Evolutionary conservation across 768 basidiomycete species (phyloP).

Genomic region (Rubroboletus satanas): DNA sequence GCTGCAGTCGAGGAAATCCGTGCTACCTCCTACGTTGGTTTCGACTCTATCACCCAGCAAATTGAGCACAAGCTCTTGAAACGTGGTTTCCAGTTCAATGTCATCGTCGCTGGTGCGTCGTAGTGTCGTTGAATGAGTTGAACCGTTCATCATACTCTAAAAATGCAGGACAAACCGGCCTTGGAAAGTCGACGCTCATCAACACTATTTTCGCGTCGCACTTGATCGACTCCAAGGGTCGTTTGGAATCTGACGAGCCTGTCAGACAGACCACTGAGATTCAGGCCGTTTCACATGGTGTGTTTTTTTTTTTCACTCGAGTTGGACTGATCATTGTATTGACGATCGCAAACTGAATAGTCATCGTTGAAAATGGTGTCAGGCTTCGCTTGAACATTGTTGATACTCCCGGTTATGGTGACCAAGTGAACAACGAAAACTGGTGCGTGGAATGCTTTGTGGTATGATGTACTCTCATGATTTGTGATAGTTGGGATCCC

Average conservation of each 20-base stretch:
- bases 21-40: slow-evolving; percentile 92
- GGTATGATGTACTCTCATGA: slow-evolving; percentile 1
- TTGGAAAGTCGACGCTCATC: slow-evolving; percentile 97
- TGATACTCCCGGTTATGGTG: slow-evolving; percentile 97
- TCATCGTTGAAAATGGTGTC: slow-evolving; percentile 95
- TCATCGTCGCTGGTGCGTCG: slow-evolving; percentile 88
- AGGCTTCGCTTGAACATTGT: slow-evolving; percentile 94
- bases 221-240: slow-evolving; percentile 96
- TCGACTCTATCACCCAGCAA: slow-evolving; percentile 95
- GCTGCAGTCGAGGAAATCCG: slow-evolving; percentile 72
- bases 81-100: slow-evolving; percentile 99
- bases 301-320: slow-evolving; percentile 29
- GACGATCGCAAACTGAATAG: slow-evolving; percentile 38
- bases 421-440: slow-evolving; percentile 98
- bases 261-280: slow-evolving; percentile 97
- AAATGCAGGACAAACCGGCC: slow-evolving; percentile 83
- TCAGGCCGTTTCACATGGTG: slow-evolving; percentile 90
- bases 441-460: slow-evolving; percentile 53
- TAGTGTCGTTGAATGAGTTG: background rate
- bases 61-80: slow-evolving; percentile 99
- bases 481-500: slow-evolving; percentile 83
- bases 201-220: slow-evolving; percentile 99
- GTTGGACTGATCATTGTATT: slow-evolving; percentile 1
- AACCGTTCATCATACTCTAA: background rate
- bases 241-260: slow-evolving; percentile 80